Percentiles rank a stretch among this genome's conserved stretches.
phyloP scores from a whole-genome alignment of 495 filamentous ascomycete species.

The Penicillium silybi region DNA sequence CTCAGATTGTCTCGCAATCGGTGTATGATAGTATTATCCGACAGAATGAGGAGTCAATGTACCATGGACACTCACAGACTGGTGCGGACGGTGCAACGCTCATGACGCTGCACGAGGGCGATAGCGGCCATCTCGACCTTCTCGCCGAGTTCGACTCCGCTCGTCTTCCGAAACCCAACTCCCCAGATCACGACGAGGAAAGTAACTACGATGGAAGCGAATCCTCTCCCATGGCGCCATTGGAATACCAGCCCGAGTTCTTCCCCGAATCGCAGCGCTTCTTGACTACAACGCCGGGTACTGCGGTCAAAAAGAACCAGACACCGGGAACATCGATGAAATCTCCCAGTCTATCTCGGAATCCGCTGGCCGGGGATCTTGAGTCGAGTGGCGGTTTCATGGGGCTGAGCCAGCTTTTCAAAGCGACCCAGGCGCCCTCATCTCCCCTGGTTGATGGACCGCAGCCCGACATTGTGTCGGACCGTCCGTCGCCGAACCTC shows the following conservation, averaged over 20 bases:
- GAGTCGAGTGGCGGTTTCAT: slow-evolving; percentile 41
- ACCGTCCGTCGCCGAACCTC: slow-evolving; percentile 51
- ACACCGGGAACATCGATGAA: slow-evolving; percentile 22
- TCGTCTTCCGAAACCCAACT: slow-evolving; percentile 20
- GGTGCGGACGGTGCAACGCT: slow-evolving; percentile 32
- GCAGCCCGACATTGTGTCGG: slow-evolving; percentile 40
- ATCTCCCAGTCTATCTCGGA: slow-evolving; percentile 43
- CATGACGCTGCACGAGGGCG: slow-evolving; percentile 41
- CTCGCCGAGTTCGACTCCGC: slow-evolving; percentile 37
- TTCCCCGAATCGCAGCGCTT: slow-evolving; percentile 52
- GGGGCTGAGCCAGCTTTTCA: slow-evolving; percentile 50
- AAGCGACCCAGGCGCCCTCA: slow-evolving; percentile 50
- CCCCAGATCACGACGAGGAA: slow-evolving; percentile 37
- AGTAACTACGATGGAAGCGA: slow-evolving; percentile 33
- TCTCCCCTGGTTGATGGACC: slow-evolving; percentile 43
- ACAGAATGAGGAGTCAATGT: slow-evolving; percentile 31
- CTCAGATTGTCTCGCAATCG: slow-evolving; percentile 51
- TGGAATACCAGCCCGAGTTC: slow-evolving; percentile 32
- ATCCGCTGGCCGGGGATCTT: slow-evolving; percentile 43
- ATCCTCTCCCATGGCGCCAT: slow-evolving; percentile 32
- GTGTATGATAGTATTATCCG: slow-evolving; percentile 46
- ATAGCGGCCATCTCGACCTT: slow-evolving; percentile 48
- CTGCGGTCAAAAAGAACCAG: slow-evolving; percentile 31
- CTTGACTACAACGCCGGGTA: slow-evolving; percentile 41
- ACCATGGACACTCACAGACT: slow-evolving; percentile 15